Evolutionary conservation across 495 filamentous ascomycete genomes (phyloP).

Genomic region (Jackrogersella multiformis): DNA sequence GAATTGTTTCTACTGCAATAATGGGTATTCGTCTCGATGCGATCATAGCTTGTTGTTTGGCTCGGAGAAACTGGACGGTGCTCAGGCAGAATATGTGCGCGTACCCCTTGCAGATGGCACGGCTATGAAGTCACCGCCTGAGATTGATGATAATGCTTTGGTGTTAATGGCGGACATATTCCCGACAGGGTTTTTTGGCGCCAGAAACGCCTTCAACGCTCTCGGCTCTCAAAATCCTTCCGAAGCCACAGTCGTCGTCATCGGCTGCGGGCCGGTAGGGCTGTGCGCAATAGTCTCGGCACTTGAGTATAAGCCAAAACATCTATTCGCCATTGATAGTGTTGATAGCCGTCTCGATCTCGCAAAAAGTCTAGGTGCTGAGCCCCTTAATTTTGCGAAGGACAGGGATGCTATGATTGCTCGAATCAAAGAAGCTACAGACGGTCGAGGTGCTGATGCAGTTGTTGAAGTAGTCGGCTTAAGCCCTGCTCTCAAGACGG

Average conservation of each 20-base stretch:
- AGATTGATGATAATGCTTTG: slow-evolving; percentile 77
- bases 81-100: slow-evolving; percentile 90
- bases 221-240: slow-evolving; percentile 68
- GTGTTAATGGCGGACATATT: slow-evolving; percentile 93
- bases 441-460: slow-evolving; percentile 87
- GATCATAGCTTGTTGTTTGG: slow-evolving; percentile 80
- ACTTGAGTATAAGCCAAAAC: slow-evolving; percentile 79
- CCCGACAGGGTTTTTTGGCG: slow-evolving; percentile 90
- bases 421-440: slow-evolving; percentile 78
- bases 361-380: slow-evolving; percentile 80
- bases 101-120: slow-evolving; percentile 88
- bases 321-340: slow-evolving; percentile 86
- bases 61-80: slow-evolving; percentile 77
- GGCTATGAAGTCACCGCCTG: slow-evolving; percentile 76
- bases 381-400: slow-evolving; percentile 82
- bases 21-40: slow-evolving; percentile 85
- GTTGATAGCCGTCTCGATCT: slow-evolving; percentile 80
- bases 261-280: slow-evolving; percentile 91
- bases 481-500: slow-evolving; percentile 81
- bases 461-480: slow-evolving; percentile 93
- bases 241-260: slow-evolving; percentile 78
- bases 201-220: slow-evolving; percentile 79
- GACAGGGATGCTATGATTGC: slow-evolving; percentile 73
- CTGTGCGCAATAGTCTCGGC: slow-evolving; percentile 89
- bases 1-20: slow-evolving; percentile 90